Evolutionary conservation across 2,329 filamentous ascomycete species (phyloP), one percentile per base, ranked within the genome.

Genomic region (Hymenoscyphus repandus): DNA sequence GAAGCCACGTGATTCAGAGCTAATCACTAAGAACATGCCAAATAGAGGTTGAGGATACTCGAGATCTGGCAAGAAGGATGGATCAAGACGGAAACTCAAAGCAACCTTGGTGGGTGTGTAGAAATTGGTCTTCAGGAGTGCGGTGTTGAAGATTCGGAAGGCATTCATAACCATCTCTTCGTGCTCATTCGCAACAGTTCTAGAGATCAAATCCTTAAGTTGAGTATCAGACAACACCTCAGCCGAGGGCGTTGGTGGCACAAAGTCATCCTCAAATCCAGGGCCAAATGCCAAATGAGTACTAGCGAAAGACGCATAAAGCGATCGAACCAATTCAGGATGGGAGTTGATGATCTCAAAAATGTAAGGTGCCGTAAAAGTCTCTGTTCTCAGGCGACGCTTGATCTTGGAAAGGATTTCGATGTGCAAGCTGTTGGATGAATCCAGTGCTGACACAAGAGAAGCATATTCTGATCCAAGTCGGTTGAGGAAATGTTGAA

Each of bases 11-110:
- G 95, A 95, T 72, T 99, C 93, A 10, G 93, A 92, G 64, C 90
- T 90, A 69, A 99, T 96, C 58, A 99, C 88, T 46, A 99, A 78
- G 78, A 99, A 99, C 93, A 99, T 99, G 58, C 93, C 93, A 63
- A 93, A 99, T 7, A 99, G 77, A 6, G 85, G 89, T 69, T 92
- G 89, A 40, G 93, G 88, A 69, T 99, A 99, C 71, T 99, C 93
- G 47, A 91, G 83, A 54, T 86, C 79, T 4, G 93, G 93, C 34
- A 99, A 76, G 79, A 99, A 99, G 37, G 74, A 78, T 6, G 90
- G 89, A 66, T 96, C 86, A 55, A 99, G 75, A 49, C 93, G 88
- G 82, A 99, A 99, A 74, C 90, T 96, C 61, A 99, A 79, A 9
- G 93, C 93, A 36, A 99, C 92, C 78, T 99, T 99, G 58, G 93